phyloP scores from a whole-genome alignment of 176 grass and related monocot genomes.

The Pontederia crassipes region DNA sequence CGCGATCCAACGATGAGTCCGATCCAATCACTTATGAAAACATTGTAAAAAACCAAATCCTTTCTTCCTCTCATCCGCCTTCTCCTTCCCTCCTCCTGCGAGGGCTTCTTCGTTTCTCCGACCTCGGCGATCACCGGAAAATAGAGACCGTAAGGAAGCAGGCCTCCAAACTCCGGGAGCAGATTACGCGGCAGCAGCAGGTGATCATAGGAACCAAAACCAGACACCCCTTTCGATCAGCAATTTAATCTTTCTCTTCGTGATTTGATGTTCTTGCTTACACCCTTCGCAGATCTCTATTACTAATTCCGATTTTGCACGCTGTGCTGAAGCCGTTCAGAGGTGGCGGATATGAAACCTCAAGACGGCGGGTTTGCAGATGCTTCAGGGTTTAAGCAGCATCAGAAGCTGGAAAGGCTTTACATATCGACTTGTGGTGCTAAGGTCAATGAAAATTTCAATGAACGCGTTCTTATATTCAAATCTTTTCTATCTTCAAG shows the following conservation, averaged over 20 bases:
- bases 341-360: conserved; percentile 35
- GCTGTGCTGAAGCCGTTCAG: conserved; percentile 92
- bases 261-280: background rate
- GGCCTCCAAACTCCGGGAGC: conserved; percentile 6
- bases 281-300: background rate
- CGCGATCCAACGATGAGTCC: too few relatives aligned
- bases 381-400: conserved; percentile 65
- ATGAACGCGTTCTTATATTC: background rate
- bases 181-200: conserved; percentile 10
- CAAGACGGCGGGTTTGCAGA: conserved; percentile 54
- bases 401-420: conserved; percentile 75
- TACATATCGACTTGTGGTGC: conserved; percentile 60
- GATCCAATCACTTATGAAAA: too few relatives aligned
- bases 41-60: too few relatives aligned
- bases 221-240: background rate
- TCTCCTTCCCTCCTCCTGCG: too few relatives aligned
- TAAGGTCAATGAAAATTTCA: background rate
- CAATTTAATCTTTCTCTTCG: background rate
- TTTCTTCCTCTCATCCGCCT: too few relatives aligned
- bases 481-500: background rate
- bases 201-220: background rate
- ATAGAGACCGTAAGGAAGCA: conserved; percentile 11
- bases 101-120: too few relatives aligned
- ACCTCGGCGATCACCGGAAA: background rate
- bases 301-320: conserved; percentile 25